Evolutionary conservation across 805 yeast species (phyloP).

Genomic region (Yarrowia sp.): DNA sequence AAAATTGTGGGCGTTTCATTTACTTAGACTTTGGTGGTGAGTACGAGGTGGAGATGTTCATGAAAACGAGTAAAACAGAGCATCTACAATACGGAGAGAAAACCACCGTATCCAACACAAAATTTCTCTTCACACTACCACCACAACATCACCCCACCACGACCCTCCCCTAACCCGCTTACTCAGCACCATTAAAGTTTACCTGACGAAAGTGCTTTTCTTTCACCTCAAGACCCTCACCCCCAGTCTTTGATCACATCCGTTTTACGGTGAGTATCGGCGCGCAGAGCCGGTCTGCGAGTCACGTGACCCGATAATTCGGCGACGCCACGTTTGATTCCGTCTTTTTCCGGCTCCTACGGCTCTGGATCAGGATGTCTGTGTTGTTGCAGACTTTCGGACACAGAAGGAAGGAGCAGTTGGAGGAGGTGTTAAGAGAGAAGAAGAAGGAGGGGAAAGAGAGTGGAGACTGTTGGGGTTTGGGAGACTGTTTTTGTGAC

Average conservation of each 20-base stretch:
- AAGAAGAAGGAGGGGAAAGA: not conserved
- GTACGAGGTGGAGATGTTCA: too few relatives aligned
- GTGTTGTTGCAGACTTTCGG: too few relatives aligned
- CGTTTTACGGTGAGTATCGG: slow-evolving; percentile 19
- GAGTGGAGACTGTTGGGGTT: not conserved
- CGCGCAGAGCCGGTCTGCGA: not conserved
- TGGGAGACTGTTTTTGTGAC: too few relatives aligned
- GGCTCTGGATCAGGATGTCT: not conserved
- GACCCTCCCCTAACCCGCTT: not conserved
- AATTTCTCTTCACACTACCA: too few relatives aligned
- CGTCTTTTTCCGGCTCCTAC: not conserved
- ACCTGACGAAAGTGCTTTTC: slow-evolving; percentile 6
- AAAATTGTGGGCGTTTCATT: too few relatives aligned
- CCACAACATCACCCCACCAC: too few relatives aligned
- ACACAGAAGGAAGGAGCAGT: too few relatives aligned
- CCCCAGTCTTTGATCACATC: slow-evolving; percentile 20
- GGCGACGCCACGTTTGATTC: not conserved
- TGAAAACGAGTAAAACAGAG: too few relatives aligned
- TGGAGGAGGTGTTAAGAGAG: too few relatives aligned
- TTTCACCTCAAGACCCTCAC: slow-evolving; percentile 21
- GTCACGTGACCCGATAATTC: not conserved
- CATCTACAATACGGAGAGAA: too few relatives aligned
- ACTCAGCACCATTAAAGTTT: not conserved
- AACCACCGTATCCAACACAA: too few relatives aligned
- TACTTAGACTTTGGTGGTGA: too few relatives aligned